phyloP scores from a whole-genome alignment of 176 grass and related monocot genomes.

The Aegilops sharonensis region DNA sequence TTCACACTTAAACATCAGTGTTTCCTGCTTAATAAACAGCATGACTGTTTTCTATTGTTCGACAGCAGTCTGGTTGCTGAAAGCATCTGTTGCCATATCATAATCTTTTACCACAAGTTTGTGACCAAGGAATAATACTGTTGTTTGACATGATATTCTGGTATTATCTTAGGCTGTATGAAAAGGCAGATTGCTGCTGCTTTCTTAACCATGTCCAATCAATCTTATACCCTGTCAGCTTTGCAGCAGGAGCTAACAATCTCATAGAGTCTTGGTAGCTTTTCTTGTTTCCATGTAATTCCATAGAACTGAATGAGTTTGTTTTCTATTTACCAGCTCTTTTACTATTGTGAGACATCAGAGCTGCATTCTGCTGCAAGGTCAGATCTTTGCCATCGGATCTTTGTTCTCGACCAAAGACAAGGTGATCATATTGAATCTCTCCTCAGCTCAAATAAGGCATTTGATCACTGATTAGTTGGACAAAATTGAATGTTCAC shows the following conservation, averaged over 20 bases:
- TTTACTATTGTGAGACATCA: slow-evolving; percentile 58
- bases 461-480: neutral
- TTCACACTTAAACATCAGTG: neutral
- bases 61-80: neutral
- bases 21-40: slow-evolving; percentile 6
- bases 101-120: no score
- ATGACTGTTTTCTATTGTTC: neutral
- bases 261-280: no score
- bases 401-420: slow-evolving; percentile 60
- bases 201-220: no score
- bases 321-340: slow-evolving; percentile 39
- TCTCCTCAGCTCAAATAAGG: neutral
- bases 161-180: no score
- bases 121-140: no score
- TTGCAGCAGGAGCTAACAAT: neutral
- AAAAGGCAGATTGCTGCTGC: no score
- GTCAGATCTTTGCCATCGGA: slow-evolving; percentile 48
- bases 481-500: no score
- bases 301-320: neutral
- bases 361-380: slow-evolving; percentile 52
- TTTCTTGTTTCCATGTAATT: neutral
- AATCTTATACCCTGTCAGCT: no score
- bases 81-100: neutral
- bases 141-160: no score
- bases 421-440: slow-evolving; percentile 53